Percentiles rank a stretch among this genome's conserved stretches.
phyloP scores from a whole-genome alignment of 2,329 filamentous ascomycete species.

The Fusarium sp. region DNA sequence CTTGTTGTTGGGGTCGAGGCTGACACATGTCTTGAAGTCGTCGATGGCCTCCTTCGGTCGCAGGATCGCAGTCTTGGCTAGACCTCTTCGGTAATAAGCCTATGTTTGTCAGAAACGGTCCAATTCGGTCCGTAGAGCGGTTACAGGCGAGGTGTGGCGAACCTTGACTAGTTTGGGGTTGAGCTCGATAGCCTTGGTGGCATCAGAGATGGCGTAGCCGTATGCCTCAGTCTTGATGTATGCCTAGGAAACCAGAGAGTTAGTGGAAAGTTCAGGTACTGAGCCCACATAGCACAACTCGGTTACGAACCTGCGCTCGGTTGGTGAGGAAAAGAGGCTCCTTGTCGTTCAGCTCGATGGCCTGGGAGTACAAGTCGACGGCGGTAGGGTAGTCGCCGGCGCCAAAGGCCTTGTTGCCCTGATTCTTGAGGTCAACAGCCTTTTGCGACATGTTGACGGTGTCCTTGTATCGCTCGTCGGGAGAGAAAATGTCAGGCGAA shows the following conservation, averaged over 20 bases:
- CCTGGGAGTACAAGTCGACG: conserved; percentile 87
- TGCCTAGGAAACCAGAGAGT: conserved; percentile 70
- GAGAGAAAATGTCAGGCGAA: conserved; percentile 17
- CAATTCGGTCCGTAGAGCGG: conserved; percentile 11
- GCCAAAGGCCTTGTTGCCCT: conserved; percentile 94
- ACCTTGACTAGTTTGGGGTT: conserved; percentile 93
- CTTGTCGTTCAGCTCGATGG: conserved; percentile 86
- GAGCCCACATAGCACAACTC: conserved; percentile 13
- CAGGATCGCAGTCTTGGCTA: conserved; percentile 92
- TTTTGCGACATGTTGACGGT: conserved; percentile 67
- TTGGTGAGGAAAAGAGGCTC: conserved; percentile 96
- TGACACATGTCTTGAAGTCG: conserved; percentile 93
- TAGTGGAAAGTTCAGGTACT: conserved; percentile 62
- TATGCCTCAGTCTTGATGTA: conserved; percentile 97
- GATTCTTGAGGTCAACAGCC: conserved; percentile 88
- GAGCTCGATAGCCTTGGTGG: conserved; percentile 90
- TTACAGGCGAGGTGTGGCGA: conserved; percentile 41
- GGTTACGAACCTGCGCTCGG: conserved; percentile 83
- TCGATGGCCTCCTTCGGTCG: conserved; percentile 89
- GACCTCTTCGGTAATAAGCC: conserved; percentile 95
- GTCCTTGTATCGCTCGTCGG: conserved; percentile 9
- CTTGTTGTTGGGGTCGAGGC: conserved; percentile 88
- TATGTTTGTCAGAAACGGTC: conserved; percentile 55
- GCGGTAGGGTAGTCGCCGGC: conserved; percentile 89
- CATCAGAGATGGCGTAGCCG: conserved; percentile 92